Evolutionary conservation across 2,329 filamentous ascomycete genomes (phyloP), one percentile per base, ranked within the genome.

Genomic region (Saccharata proteae): DNA sequence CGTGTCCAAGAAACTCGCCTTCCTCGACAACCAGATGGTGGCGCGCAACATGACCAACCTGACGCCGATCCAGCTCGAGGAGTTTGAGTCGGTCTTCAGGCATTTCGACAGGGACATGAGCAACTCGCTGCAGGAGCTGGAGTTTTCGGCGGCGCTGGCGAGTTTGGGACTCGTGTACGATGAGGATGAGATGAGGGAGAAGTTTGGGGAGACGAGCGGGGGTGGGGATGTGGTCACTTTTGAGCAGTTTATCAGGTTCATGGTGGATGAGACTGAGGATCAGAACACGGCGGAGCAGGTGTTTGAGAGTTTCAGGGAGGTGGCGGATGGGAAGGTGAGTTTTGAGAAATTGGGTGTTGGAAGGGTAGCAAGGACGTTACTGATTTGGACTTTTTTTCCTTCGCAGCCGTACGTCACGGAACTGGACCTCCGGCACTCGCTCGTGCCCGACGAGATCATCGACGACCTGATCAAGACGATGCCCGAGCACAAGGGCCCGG

Each of bases 201-300:
- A 88, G 45, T 98, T 94, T 58, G 51, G 80, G 30, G 80, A 88
- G 32, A 92, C 86, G n/a, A 86, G 82, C 40, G 74, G 72, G 21
- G 84, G 75, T 20, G 71, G 65, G 42, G 80, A 77, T 55, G 73
- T 80, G 42, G 90, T 98, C 30, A 90, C 82, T 4, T 98, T 98
- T 51, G 90, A 98, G 62, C 88, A 96, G 58, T 98, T 98, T 52
- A 98, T 98, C 54, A 77, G 83, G 22, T 98, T 98, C 67, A 98
- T 98, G 90, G 90, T 98, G 28, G 84, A 93, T 45, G 90, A 94
- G 29, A 98, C 90, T 9, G 90, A 98, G 59, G 90, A 98, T 52
- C 90, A 98, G 61, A 94, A 98, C 55, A 94, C 86, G 4, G 90
- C 90, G 9, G 90, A 96, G 58, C 90, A 98, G 57, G 90, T 98